phyloP scores from a whole-genome alignment of 306 rosid species.

The Astragalus glycyphyllos region DNA sequence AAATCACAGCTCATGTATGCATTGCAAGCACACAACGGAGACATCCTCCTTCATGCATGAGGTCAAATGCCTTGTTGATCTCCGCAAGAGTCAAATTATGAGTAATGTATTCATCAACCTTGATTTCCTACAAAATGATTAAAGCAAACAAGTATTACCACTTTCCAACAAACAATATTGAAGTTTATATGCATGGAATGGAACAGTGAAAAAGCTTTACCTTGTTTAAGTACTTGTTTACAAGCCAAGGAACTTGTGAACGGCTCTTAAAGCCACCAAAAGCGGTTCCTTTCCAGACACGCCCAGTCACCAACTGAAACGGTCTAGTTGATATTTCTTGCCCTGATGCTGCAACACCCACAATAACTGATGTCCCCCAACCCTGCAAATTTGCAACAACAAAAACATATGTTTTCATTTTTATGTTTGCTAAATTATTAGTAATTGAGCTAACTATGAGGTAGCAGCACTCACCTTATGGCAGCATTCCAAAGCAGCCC shows the following conservation, averaged over 20 bases:
- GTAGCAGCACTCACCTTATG: constrained; percentile 68
- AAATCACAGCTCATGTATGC: constrained; percentile 44
- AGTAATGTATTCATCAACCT: constrained; percentile 95
- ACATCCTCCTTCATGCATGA: constrained; percentile 89
- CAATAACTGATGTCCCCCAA: constrained; percentile 95
- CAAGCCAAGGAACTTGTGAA: constrained; percentile 97
- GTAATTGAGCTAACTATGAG: constrained; percentile 22
- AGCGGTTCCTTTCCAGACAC: constrained; percentile 98
- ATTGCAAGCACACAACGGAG: constrained; percentile 88
- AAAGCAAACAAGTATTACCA: constrained; percentile 12
- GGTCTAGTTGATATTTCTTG: constrained; percentile 94
- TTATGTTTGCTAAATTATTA: not conserved
- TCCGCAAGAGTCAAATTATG: constrained; percentile 78
- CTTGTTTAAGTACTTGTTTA: constrained; percentile 93
- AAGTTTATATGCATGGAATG: not conserved
- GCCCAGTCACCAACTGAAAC: constrained; percentile 96
- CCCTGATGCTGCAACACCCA: constrained; percentile 94
- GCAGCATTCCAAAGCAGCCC: constrained; percentile 96
- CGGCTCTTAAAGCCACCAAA: constrained; percentile 98
- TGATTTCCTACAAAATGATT: constrained; percentile 78
- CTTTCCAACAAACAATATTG: not conserved
- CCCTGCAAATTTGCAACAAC: constrained; percentile 61
- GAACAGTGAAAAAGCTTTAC: constrained; percentile 45
- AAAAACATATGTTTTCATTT: not conserved
- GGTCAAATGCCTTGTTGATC: constrained; percentile 89